phyloP scores from a whole-genome alignment of 2,329 filamentous ascomycete genomes.

The Colletotrichum australisinense region DNA sequence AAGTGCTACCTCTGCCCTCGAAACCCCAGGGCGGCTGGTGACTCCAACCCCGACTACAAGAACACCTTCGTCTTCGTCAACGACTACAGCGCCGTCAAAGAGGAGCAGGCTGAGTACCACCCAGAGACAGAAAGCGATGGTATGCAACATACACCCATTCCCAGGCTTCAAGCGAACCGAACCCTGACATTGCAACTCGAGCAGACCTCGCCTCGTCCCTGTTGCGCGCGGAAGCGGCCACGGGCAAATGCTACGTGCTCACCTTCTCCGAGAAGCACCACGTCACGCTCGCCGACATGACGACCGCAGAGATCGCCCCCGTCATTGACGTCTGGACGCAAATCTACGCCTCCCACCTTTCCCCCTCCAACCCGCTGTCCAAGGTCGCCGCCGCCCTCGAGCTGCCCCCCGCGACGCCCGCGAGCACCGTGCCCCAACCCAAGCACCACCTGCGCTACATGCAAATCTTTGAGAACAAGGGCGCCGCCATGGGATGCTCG shows the following conservation, averaged over 20 bases:
- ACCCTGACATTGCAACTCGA: neutral
- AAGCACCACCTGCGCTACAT: slow-evolving; percentile 90
- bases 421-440: slow-evolving; percentile 60
- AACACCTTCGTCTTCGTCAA: slow-evolving; percentile 96
- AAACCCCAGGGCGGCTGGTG: slow-evolving; percentile 89
- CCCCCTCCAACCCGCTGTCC: slow-evolving; percentile 74
- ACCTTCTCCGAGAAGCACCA: slow-evolving; percentile 94
- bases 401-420: slow-evolving; percentile 50
- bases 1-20: slow-evolving; percentile 95
- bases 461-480: slow-evolving; percentile 99
- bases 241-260: slow-evolving; percentile 95
- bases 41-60: slow-evolving; percentile 86
- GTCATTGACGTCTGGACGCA: slow-evolving; percentile 92
- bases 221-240: slow-evolving; percentile 86
- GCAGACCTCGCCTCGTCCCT: slow-evolving; percentile 79
- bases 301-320: slow-evolving; percentile 79
- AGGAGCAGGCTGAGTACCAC: slow-evolving; percentile 85
- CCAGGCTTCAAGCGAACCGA: neutral
- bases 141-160: neutral
- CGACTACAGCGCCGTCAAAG: slow-evolving; percentile 97
- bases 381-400: slow-evolving; percentile 51
- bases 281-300: slow-evolving; percentile 91
- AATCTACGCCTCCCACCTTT: slow-evolving; percentile 86
- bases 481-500: slow-evolving; percentile 96
- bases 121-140: slow-evolving; percentile 52